phyloP scores from a whole-genome alignment of 1,284 basidiomycete genomes.

The Cutaneotrichosporon dermatis region DNA sequence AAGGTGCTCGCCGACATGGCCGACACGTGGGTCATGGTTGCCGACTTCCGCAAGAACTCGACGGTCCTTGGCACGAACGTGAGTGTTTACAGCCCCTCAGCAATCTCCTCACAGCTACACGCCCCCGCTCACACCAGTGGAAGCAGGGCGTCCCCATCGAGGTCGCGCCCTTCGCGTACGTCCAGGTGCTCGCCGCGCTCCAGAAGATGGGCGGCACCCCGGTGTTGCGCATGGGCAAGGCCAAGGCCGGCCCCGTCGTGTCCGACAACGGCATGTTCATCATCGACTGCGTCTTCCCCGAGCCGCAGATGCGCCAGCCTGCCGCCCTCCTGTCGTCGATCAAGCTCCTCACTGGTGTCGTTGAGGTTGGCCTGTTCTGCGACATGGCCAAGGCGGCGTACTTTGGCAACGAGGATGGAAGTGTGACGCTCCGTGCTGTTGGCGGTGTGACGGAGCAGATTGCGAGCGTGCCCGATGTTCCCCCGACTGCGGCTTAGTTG shows the following conservation, averaged over 20 bases:
- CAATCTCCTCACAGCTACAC: too few species aligned
- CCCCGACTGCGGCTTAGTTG: too few species aligned
- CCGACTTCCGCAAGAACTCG: constrained; percentile 92
- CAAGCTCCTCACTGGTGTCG: constrained; percentile 90
- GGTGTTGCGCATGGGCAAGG: constrained; percentile 68
- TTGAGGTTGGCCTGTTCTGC: constrained; percentile 95
- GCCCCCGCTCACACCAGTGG: constrained; percentile 65
- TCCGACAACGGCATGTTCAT: constrained; percentile 94
- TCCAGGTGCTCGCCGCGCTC: constrained; percentile 66
- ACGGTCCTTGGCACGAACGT: constrained; percentile 76
- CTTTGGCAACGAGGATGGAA: constrained; percentile 76
- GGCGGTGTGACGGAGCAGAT: constrained; percentile 45
- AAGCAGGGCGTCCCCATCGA: constrained; percentile 88
- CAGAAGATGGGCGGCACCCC: constrained; percentile 58
- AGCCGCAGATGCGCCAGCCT: constrained; percentile 65
- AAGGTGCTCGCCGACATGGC: constrained; percentile 98
- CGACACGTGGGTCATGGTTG: constrained; percentile 87
- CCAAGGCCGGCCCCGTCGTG: constrained; percentile 75
- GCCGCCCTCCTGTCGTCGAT: constrained; percentile 66
- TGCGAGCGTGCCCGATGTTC: constrained; percentile 34
- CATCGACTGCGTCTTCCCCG: constrained; percentile 82
- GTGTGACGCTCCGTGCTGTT: constrained; percentile 44
- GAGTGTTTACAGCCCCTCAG: constrained; percentile 46
- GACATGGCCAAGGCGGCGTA: constrained; percentile 91
- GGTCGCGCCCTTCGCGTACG: constrained; percentile 94